Conservation (phyloP, 305 asterid genomes). For the Fraxinus platypoda region DNA sequence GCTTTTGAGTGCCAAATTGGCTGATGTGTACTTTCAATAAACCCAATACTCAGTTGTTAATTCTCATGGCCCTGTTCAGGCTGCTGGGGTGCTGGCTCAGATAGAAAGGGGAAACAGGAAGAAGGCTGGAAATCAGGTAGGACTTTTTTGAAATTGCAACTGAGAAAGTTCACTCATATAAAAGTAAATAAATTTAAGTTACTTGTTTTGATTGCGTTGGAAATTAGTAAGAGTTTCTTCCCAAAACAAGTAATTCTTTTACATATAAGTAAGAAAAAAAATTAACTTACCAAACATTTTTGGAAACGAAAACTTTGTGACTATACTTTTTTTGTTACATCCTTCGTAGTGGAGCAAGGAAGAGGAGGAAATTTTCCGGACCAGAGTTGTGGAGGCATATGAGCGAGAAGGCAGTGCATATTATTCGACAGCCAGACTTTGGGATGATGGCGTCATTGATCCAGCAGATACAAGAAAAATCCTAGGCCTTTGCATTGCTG, state of each 20-base stretch:
- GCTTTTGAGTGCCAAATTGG: background rate
- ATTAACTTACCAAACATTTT: background rate
- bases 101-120: slow-evolving; percentile 72
- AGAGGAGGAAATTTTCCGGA: slow-evolving; percentile 79
- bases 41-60: background rate
- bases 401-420: slow-evolving; percentile 87
- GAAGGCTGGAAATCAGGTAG: slow-evolving; percentile 65
- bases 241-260: background rate
- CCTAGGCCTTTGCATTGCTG: slow-evolving; percentile 75
- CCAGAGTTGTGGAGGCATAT: slow-evolving; percentile 73
- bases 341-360: slow-evolving; percentile 75
- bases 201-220: background rate
- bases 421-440: slow-evolving; percentile 89
- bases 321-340: background rate
- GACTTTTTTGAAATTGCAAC: background rate
- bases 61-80: slow-evolving; percentile 45
- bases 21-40: background rate
- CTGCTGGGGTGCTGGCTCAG: slow-evolving; percentile 94
- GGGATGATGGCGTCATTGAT: slow-evolving; percentile 99
- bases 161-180: background rate
- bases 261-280: background rate
- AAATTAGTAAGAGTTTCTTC: background rate
- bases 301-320: background rate
- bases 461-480: slow-evolving; percentile 91
- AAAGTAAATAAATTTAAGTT: background rate